Evolutionary conservation across 192 early-diverging fungal genomes (phyloP), one percentile per base, ranked within the genome.

Genomic region (Coemansia sp.): DNA sequence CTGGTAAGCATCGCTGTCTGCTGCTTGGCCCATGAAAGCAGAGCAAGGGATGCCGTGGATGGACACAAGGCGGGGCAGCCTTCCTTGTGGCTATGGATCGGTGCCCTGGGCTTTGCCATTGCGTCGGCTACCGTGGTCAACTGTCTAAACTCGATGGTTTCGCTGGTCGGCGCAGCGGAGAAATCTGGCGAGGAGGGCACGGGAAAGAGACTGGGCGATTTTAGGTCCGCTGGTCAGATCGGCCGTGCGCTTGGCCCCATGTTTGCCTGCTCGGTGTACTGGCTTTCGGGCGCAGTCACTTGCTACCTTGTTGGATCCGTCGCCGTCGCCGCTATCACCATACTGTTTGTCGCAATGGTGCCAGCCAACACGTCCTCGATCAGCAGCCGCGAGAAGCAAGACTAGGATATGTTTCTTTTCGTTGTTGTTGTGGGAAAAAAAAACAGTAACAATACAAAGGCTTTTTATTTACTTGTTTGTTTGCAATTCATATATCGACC

Each of bases 51-150:
- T n/a, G n/a, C n/a, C n/a, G n/a, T n/a, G n/a, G 23, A 8, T 49
- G 19, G 23, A 49, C 75, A 6, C 52, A 58, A 14, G 46, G 60
- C 54, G 4, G 22, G 46, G 0, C n/a, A 50, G 14, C 55, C 71
- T 13, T 30, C 65, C 1, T 42, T 66, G 60, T 69, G 72, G 59
- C 64, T 83, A 84, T 93, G 86, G 62, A 67, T 86, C 46, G 95
- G 93, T 6, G 89, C 93, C 0, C 74, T 89, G n/a, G 91, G 87
- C 24, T 79, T 97, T 66, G 91, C 95, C 0, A 82, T 98, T 49
- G 93, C 97, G 0, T 91, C 89, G 60, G 97, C 93, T 11, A 98
- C 97, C 0, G 97, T 98, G 0, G 95, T 95, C 34, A 97, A 91
- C 66, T 90, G 88, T 48, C 72, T 98, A 36, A 98, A 92, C 49